Evolutionary conservation across 208 protist species (phyloP), one percentile per base, ranked within the genome.

Genomic region (Trypanosoma cruzi): DNA sequence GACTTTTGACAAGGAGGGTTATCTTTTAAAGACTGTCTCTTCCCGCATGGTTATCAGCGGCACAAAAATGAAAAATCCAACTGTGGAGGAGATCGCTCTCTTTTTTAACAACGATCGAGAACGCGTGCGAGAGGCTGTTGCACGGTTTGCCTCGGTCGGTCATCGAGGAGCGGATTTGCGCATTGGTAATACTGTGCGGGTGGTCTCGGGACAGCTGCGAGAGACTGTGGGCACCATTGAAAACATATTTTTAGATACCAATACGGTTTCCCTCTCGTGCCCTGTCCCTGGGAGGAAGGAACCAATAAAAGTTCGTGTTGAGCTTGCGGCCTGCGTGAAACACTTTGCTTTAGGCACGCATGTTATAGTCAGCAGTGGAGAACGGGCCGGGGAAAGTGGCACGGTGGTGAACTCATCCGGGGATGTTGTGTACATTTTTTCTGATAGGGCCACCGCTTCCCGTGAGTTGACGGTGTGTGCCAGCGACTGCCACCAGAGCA

Each of bases 31-130:
- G 59, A 88, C 74, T 7, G 80, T 95, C 26, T 94, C 92, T 28
- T 64, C 59, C 0, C 89, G 89, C 46, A 89, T 86, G 83, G 75
- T 92, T 16, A 79, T 95, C 40, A 69, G 42, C 56, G 86, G 79
- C 40, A 16, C 56, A 29, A 75, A 94, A 67, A 82, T 94, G 85
- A 81, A 89, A 54, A 81, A 83, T 58, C 89, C 89, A 48, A 88
- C 79, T 22, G 80, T 84, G 18, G 87, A 95, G 62, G 89, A 97
- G 75, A 83, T 97, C 14, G 92, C 87, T 37, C 59, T 77, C n/a
- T 97, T 97, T 79, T 94, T 85, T 73, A 85, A 94, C 63, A 85
- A 92, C 75, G 80, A 94, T 26, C 81, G 87, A 32, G 86, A 92
- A 28, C 81, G 80, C 29, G 88, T 97, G 32, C 77, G 81, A 52